These are phyloP conservation scores for Spongispora temasekensis DNA, from an alignment of 1,284 basidiomycete genomes.

Conservation along the genomic window DNA sequence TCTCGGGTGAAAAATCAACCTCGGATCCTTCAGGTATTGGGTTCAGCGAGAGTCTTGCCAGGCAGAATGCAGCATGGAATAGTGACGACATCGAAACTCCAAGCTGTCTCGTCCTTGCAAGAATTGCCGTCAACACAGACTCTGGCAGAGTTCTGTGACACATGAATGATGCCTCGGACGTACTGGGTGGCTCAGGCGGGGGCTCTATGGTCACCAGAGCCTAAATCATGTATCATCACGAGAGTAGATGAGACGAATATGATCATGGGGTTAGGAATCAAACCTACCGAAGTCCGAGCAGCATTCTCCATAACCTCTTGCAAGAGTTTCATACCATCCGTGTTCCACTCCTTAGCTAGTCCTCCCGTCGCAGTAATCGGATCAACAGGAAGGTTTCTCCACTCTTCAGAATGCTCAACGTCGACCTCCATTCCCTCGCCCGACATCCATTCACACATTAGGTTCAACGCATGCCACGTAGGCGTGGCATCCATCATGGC, in stretches of 20 bases:
- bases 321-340: constrained; percentile 11
- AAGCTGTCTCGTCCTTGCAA: too few species aligned
- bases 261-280: neutral
- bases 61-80: too few species aligned
- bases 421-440: constrained; percentile 14
- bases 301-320: constrained; percentile 9
- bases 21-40: constrained; percentile 18
- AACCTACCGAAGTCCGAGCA: constrained; percentile 10
- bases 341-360: constrained; percentile 13
- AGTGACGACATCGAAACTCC: too few species aligned
- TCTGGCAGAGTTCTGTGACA: too few species aligned
- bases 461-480: constrained; percentile 24
- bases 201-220: too few species aligned
- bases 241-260: too few species aligned
- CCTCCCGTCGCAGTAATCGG: constrained; percentile 23
- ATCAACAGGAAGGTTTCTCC: too few species aligned
- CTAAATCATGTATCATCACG: too few species aligned
- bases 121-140: too few species aligned
- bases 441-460: constrained; percentile 31
- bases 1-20: constrained; percentile 18
- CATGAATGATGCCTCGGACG: too few species aligned
- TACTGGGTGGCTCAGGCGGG: too few species aligned
- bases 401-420: constrained; percentile 13
- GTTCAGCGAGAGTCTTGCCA: constrained; percentile 21
- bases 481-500: constrained; percentile 21